Conservation (phyloP, 352 stramenopile species). For the Pythium guiyangense region DNA sequence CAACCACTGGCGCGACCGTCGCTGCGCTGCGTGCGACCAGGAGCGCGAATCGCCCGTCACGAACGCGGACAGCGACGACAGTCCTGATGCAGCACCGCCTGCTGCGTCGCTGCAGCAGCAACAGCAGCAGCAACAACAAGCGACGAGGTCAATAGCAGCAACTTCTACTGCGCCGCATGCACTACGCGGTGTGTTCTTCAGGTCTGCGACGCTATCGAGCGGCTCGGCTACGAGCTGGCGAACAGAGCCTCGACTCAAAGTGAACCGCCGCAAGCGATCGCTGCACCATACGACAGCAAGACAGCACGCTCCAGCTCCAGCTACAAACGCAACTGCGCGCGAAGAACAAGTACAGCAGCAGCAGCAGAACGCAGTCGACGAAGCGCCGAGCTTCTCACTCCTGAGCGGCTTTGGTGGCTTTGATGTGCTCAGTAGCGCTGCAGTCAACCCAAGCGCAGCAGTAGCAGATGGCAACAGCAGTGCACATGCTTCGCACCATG, state of each 20-base stretch:
- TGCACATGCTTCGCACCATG: too few species aligned
- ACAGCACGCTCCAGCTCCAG: neutral
- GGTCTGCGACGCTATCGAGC: constrained; percentile 8
- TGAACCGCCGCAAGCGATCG: constrained; percentile 23
- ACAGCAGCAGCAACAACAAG: constrained; percentile 2
- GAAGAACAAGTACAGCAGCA: neutral
- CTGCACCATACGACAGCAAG: neutral
- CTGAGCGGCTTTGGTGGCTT: neutral
- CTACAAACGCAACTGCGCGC: neutral
- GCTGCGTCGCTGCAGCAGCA: neutral
- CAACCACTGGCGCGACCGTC: constrained; percentile 37
- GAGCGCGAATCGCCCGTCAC: constrained; percentile 14
- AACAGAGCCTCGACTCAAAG: constrained; percentile 25
- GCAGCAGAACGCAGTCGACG: constrained; percentile 3
- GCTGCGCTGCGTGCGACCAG: constrained; percentile 54
- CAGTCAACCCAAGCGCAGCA: constrained; percentile 8
- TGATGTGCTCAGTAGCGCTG: neutral
- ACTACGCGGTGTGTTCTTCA: constrained; percentile 40
- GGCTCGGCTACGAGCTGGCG: constrained; percentile 15
- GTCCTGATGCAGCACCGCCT: neutral
- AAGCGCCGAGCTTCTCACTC: constrained; percentile 13
- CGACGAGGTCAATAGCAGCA: neutral
- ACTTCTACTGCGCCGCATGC: neutral
- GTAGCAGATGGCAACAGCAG: neutral
- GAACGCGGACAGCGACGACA: neutral